Base-by-base conservation (phyloP, 768 basidiomycete species). In the Ramaria sp. region DNA sequence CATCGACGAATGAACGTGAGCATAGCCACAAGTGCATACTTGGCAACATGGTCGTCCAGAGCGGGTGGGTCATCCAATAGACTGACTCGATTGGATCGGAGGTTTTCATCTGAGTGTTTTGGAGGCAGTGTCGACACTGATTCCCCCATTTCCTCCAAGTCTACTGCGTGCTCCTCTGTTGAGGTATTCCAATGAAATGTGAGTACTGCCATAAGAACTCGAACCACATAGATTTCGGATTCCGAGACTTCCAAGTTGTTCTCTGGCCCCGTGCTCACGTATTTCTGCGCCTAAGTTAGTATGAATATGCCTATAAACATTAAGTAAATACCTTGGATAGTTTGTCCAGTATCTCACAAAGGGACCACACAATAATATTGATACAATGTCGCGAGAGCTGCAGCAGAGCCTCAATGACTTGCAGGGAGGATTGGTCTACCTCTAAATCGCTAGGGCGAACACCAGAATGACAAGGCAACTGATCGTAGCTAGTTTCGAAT, bases 401-500 rank as follows among this genome's bases (percentile, higher is more conserved):
- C n/a, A 88, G 78, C 16, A 95, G 73, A 12, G 89, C 80, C 58
- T 85, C 79, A 38, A 93, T 79, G 7, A 85, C 79, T 63, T 88
- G 81, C 58, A 82, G 79, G 0, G 86, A 81, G 5, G 88, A 81
- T 32, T 74, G 70, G 67, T 94, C 90, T 7, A 73, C 73, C 68
- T 95, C 91, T 52, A 94, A 71, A 27, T 78, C 74, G 62, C 82
- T 80, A 56, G 94, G 65, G 12, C 81, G 71, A 39, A 79, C 72
- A 18, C 92, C 92, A 30, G 92, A 92, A 68, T 89, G 77, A 63
- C 81, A 83, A 52, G 92, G 93, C 8, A 96, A 76, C 93, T 96
- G 55, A 16, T 62, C 25, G 38, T 20, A 56, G 7, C 43, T 18
- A 48, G 30, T 2, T 57, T 36, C 25, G 50, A 18, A 32, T 27